A percentile compares a stretch with the other conserved stretches of the same genome.
Evolutionary conservation across 2,329 filamentous ascomycete species (phyloP).

Genomic region (Ramularia endophylla): DNA sequence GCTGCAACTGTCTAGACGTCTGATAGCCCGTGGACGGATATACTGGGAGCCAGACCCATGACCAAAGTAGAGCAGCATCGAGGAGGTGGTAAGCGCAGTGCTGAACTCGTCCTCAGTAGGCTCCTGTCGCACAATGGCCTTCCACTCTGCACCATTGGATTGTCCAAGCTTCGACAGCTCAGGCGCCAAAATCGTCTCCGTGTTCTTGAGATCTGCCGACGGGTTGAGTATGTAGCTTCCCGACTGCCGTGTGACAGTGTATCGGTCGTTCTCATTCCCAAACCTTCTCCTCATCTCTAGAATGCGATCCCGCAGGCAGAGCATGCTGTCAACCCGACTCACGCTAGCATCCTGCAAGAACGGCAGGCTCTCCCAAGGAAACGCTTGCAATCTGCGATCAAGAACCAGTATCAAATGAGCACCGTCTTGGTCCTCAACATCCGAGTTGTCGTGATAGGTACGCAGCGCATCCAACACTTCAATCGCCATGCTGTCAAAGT

Average conservation of each 20-base stretch:
- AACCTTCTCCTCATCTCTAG: conserved; percentile 44
- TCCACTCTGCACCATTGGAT: conserved; percentile 49
- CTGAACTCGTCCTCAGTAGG: conserved; percentile 78
- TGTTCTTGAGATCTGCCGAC: conserved; percentile 72
- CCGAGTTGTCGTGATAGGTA: conserved; percentile 59
- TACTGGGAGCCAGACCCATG: conserved; percentile 95
- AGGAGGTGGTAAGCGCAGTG: conserved; percentile 55
- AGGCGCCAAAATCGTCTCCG: conserved; percentile 67
- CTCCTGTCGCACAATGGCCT: conserved; percentile 57
- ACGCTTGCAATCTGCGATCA: conserved; percentile 82
- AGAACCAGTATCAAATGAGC: conserved; percentile 81
- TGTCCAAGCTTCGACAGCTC: conserved; percentile 47
- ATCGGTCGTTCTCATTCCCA: conserved; percentile 16
- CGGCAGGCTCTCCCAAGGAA: conserved; percentile 94
- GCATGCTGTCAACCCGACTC: conserved; percentile 81
- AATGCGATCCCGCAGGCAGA: conserved; percentile 71
- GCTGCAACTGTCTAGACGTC: conserved; percentile 51
- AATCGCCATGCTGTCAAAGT: conserved; percentile 86
- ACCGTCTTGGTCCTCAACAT: conserved; percentile 27
- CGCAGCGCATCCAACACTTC: conserved; percentile 80
- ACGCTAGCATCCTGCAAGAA: conserved; percentile 75
- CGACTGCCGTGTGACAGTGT: conserved; percentile 46
- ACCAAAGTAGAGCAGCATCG: conserved; percentile 87
- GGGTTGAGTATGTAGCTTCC: conserved; percentile 88
- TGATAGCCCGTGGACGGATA: conserved; percentile 77